phyloP scores from a whole-genome alignment of 2,329 filamentous ascomycete genomes.

The Dendrostoma leiphaemia region DNA sequence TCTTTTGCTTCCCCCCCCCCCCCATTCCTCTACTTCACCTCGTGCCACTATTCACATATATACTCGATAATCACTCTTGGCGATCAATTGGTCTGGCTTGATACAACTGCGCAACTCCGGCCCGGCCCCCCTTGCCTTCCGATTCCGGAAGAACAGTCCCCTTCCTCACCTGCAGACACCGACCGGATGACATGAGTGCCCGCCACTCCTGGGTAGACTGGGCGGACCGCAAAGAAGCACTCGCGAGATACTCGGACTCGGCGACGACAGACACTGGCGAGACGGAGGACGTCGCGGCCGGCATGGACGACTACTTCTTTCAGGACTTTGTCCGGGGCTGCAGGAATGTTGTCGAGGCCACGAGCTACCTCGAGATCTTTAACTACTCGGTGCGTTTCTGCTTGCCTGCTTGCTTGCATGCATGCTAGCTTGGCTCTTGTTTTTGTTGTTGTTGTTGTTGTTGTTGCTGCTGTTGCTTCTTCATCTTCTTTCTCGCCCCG shows the following conservation, averaged over 20 bases:
- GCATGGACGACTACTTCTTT: slow-evolving; percentile 61
- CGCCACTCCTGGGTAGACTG: slow-evolving; percentile 6
- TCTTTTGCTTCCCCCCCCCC: not conserved
- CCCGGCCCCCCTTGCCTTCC: too few species aligned
- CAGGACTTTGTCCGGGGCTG: slow-evolving; percentile 45
- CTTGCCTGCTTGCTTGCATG: too few species aligned
- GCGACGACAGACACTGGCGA: not conserved
- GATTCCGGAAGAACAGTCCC: not conserved
- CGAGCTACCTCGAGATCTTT: slow-evolving; percentile 56
- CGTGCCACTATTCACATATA: too few species aligned
- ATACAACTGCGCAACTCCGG: too few species aligned
- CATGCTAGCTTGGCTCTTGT: too few species aligned
- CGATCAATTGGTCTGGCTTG: too few species aligned
- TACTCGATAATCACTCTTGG: too few species aligned
- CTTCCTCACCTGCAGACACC: not conserved
- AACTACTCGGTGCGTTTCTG: slow-evolving; percentile 62
- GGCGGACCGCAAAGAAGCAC: not conserved
- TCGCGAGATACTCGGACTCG: not conserved
- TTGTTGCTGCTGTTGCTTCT: not conserved
- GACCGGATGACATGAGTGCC: not conserved
- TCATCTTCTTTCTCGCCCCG: not conserved
- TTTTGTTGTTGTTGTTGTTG: too few species aligned
- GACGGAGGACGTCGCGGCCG: not conserved
- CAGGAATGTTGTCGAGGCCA: slow-evolving; percentile 48
- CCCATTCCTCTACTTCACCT: too few species aligned